Conservation (phyloP, 805 yeast species). For the Saccharomycopsis vini region DNA sequence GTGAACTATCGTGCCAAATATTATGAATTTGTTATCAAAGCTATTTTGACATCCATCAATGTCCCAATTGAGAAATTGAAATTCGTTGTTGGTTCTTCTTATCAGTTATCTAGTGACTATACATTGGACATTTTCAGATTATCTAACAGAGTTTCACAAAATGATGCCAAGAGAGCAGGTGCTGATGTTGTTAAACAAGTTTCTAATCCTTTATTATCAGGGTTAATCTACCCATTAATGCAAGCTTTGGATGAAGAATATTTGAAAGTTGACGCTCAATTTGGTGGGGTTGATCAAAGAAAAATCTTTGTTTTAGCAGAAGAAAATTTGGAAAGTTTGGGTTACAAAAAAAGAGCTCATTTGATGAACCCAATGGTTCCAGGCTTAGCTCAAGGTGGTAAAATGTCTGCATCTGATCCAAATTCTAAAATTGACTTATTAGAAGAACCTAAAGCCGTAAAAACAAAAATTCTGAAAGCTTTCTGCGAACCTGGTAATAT, state of each 20-base stretch:
- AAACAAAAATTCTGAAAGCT: conserved; percentile 86
- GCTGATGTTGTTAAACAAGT: conserved; percentile 99
- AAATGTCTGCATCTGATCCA: conserved; percentile 98
- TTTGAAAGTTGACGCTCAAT: conserved; percentile 83
- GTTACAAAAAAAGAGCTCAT: conserved; percentile 96
- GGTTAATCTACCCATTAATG: conserved; percentile 96
- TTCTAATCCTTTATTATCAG: conserved; percentile 83
- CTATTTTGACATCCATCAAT: conserved; percentile 75
- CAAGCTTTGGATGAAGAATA: conserved; percentile 95
- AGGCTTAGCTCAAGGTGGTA: conserved; percentile 93
- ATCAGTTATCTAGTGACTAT: conserved; percentile 70
- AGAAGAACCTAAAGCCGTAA: conserved; percentile 81
- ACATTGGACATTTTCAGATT: conserved; percentile 84
- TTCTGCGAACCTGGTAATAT: conserved; percentile 93
- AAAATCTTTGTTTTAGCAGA: conserved; percentile 96
- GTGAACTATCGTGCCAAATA: conserved; percentile 83
- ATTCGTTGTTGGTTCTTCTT: conserved; percentile 83
- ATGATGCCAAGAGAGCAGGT: conserved; percentile 98
- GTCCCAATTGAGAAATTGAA: conserved; percentile 86
- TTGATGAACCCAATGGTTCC: conserved; percentile 99
- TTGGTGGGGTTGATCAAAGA: conserved; percentile 99
- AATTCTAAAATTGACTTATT: conserved; percentile 90
- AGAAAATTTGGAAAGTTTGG: conserved; percentile 77
- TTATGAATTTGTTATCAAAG: conserved; percentile 75
- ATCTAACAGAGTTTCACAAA: conserved; percentile 79